Evolutionary conservation across 2,329 filamentous ascomycete species (phyloP).

Genomic region (Colletotrichum orbiculare): DNA sequence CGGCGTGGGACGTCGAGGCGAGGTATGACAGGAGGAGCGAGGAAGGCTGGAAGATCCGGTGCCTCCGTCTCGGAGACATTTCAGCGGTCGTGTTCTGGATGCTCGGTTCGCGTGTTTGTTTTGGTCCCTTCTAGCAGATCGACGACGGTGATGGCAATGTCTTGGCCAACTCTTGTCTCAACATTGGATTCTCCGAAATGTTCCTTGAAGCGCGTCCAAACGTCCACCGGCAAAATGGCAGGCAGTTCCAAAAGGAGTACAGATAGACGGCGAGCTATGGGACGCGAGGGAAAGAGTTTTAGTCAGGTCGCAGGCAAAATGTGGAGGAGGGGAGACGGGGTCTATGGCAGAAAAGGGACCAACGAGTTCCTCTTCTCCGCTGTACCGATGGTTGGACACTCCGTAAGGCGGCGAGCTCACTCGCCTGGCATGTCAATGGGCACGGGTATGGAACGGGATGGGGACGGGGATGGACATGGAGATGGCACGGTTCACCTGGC

Average conservation of each 20-base stretch:
- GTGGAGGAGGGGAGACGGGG: constrained; percentile 30
- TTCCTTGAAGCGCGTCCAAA: background rate
- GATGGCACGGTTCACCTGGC: constrained; percentile 28
- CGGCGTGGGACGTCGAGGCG: constrained; percentile 8
- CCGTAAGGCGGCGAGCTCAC: background rate
- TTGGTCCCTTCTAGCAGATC: constrained; percentile 13
- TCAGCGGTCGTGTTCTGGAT: constrained; percentile 11
- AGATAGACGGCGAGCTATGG: constrained; percentile 7
- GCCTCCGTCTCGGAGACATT: constrained; percentile 29
- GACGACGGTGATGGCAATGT: constrained; percentile 1
- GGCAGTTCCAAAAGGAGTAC: constrained; percentile 11
- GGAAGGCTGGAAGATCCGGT: constrained; percentile 16
- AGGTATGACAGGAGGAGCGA: constrained; percentile 29
- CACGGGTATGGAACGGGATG: no score
- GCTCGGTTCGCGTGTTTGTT: constrained; percentile 17
- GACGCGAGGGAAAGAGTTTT: constrained; percentile 32
- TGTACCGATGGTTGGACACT: no score
- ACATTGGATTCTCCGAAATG: constrained; percentile 15
- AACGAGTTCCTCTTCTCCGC: constrained; percentile 15
- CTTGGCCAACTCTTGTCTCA: constrained; percentile 1
- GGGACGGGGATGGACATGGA: background rate
- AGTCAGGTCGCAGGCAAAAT: constrained; percentile 1
- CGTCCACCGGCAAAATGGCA: constrained; percentile 1
- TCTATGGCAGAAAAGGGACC: constrained; percentile 26
- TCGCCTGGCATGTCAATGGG: background rate